Base-by-base conservation (phyloP, 2,329 filamentous ascomycete species). In the Colletotrichum tofieldiae region DNA sequence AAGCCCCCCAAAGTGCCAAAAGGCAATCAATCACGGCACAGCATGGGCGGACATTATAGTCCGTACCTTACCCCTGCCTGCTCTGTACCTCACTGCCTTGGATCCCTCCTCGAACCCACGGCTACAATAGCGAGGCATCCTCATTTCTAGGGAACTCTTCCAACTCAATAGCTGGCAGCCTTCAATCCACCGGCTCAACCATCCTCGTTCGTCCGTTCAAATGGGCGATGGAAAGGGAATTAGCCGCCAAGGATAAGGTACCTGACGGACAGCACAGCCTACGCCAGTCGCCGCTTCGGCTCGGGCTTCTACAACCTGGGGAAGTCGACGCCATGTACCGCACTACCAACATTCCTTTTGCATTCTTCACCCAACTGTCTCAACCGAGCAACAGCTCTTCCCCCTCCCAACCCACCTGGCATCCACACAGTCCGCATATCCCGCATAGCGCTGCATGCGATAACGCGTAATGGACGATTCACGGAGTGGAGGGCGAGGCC, bases 381-480 rank as follows among this genome's bases (percentile, higher is more conserved):
- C 65, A 49, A 29, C 18, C 61, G 20, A n/a, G 37, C 59, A 55
- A 69, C 41, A 63, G 65, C 65, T 68, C 49, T 62, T 43, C 59
- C 65, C 65, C 63, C 51, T 68, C 54, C 54, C 70, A 55, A 60
- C 66, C 70, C 65, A 70, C 70, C 18, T 8, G 47, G 59, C 45
- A 65, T 26, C 70, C 70, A 72, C 70, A 60, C 59, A 64, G 66
- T 70, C 65, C 54, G 65, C 69, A 64, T 65, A 69, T 59, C 69
- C 65, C 58, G 65, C 70, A 65, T 69, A 72, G 54, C 70, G 59
- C 70, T 72, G 65, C 70, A 72, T 70, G 70, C 70, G 70, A 72
- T 72, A 72, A 72, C 70, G 65, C 70, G 59, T 59, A 70, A 60
- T 60, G 54, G 65, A 45, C 51, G 51, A 64, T 69, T 68, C 65